Conservation (phyloP, 2,329 filamentous ascomycete species). For the Arachnopeziza araneosa region DNA sequence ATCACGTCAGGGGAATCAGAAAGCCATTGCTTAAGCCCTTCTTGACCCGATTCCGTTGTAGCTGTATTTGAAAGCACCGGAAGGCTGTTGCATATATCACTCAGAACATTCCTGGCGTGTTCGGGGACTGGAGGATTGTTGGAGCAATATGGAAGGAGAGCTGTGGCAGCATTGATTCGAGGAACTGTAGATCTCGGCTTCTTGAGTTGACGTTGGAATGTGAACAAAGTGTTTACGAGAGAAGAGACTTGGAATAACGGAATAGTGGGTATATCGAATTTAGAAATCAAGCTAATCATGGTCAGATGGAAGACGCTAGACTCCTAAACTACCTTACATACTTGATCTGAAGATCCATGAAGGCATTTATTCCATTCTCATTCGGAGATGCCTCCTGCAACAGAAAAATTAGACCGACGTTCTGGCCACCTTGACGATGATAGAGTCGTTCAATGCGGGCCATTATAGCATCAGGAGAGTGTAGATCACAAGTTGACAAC, state of each 20-base stretch:
- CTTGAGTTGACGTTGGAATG: slow-evolving; percentile 24
- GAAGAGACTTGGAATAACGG: slow-evolving; percentile 20
- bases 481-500: slow-evolving; percentile 24
- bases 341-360: slow-evolving; percentile 29
- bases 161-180: slow-evolving; percentile 10
- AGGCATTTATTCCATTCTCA: slow-evolving; percentile 20
- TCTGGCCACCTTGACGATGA: slow-evolving; percentile 26
- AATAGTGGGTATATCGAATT: slow-evolving; percentile 27
- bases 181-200: slow-evolving; percentile 1
- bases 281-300: slow-evolving; percentile 19
- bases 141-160: slow-evolving; percentile 28
- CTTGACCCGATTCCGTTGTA: slow-evolving; percentile 20
- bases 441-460: slow-evolving; percentile 29
- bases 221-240: slow-evolving; percentile 20
- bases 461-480: slow-evolving; percentile 10
- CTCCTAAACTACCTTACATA: slow-evolving; percentile 5
- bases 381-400: slow-evolving; percentile 18
- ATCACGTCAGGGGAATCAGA: slow-evolving; percentile 14
- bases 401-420: slow-evolving; percentile 30
- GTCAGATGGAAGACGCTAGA: slow-evolving; percentile 3
- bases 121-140: slow-evolving; percentile 24
- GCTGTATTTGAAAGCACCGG: slow-evolving; percentile 22
- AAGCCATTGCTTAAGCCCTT: slow-evolving; percentile 21
- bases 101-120: slow-evolving; percentile 29
- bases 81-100: slow-evolving; percentile 26